Base-by-base conservation (phyloP, 2,329 filamentous ascomycete genomes). In the Trichocomaceae sp. region DNA sequence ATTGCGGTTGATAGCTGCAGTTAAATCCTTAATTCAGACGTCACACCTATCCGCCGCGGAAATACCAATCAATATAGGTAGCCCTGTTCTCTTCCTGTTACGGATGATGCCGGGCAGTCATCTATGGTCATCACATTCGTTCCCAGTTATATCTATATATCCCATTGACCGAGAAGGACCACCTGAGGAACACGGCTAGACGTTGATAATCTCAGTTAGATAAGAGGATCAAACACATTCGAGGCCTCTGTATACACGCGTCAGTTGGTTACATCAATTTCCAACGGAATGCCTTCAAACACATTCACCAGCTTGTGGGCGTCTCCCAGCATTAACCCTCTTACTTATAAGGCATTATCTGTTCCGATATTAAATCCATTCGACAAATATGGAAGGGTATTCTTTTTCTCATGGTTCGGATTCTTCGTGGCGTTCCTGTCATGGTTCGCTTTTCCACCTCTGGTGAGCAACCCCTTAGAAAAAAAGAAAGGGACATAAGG, bases 381-480 rank as follows among this genome's bases (percentile, higher is more conserved):
- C 63, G 80, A 95, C 69, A 75, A 84, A 62, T 90, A 96, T 75
- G 90, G 90, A 37, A 81, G 90, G 6, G 90, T 93, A 0, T 95
- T 95, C 72, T 90, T 91, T 77, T 95, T 95, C 74, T 87, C 87
- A 1, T 93, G 88, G 84, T 79, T 90, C 47, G 88, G 88, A 2
- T 93, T 93, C 71, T 84, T 93, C 80, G 81, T 92, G 52, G 86
- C 88, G 7, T 96, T 95, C 72, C 88, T 89, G 80, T 90, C 88
- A 10, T 96, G 81, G 81, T 95, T 95, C 75, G 87, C 90, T 1
- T 96, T 95, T 71, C 88, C 90, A 60, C 90, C 90, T 62, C 75
- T 93, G 67, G 84, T 89, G 78, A 73, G 80, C 70, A 37, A 10
- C 12, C 2, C 37, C 37, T n/a, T n/a, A n/a, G n/a, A n/a, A n/a